Percentiles rank a stretch among this genome's conserved stretches.
These are phyloP conservation scores for Macrolepiota fuliginosa DNA, from an alignment of 768 basidiomycete genomes.

Conservation along the genomic window DNA sequence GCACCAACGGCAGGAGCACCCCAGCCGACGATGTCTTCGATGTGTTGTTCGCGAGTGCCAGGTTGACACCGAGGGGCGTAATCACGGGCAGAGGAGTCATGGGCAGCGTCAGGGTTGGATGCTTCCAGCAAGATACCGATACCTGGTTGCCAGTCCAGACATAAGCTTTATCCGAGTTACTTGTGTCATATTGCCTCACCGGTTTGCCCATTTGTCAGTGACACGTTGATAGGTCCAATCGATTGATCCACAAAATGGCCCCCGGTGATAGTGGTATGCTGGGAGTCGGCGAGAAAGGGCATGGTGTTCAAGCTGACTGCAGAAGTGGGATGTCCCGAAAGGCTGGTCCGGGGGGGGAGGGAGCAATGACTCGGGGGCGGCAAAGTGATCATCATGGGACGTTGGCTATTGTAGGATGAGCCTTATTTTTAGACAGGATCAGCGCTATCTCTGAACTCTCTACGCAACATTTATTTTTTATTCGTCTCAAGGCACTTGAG, in stretches of 20 bases:
- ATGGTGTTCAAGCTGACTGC: background rate
- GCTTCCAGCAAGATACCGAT: background rate
- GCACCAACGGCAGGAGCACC: background rate
- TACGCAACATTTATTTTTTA: too few relatives aligned
- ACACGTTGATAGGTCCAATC: too few relatives aligned
- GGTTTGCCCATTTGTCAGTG: too few relatives aligned
- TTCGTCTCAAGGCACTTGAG: too few relatives aligned
- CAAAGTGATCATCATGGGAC: too few relatives aligned
- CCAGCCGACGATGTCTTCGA: constrained; percentile 10
- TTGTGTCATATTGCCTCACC: too few relatives aligned
- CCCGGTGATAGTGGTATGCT: background rate
- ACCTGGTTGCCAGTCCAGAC: background rate
- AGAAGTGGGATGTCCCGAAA: background rate
- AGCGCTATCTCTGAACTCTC: too few relatives aligned
- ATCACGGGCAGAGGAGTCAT: constrained; percentile 6
- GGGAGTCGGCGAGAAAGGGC: background rate
- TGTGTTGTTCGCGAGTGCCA: constrained; percentile 10
- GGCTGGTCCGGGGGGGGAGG: background rate
- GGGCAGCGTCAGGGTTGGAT: background rate
- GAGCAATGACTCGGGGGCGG: background rate
- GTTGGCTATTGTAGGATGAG: too few relatives aligned
- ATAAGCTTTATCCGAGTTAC: too few relatives aligned
- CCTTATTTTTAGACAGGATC: too few relatives aligned
- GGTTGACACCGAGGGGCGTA: constrained; percentile 12
- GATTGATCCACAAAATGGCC: background rate